Evolutionary conservation across 2,329 filamentous ascomycete species (phyloP), one percentile per base, ranked within the genome.

Genomic region (Aspergillus persii): DNA sequence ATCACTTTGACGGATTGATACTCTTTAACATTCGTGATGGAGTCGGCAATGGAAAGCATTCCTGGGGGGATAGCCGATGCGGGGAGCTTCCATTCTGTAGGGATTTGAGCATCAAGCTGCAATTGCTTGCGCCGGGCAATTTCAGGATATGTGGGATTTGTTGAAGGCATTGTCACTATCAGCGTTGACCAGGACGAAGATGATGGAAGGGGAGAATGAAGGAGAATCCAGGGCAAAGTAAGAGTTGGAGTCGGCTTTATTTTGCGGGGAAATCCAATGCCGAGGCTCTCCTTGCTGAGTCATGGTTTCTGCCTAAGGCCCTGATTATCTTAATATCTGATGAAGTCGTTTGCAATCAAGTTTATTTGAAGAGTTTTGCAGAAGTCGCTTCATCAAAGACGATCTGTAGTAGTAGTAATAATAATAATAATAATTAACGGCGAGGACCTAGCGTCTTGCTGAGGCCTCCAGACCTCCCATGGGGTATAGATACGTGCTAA

Each of bases 1-100:
- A 83, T 75, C 26, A 84, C 76, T 54, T 77, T 71, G 31, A 74
- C 65, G 33, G 67, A 59, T 39, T 69, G 67, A 50, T 76, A 76
- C n/a, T 60, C 56, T 39, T 69, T 65, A 0, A 69, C 65, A 15
- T 74, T 68, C 44, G 69, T 69, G 51, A 76, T 68, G 6, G 74
- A 77, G 18, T 77, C 72, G 30, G 71, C 68, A 1, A 68, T 61
- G 7, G 74, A 74, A 30, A 74, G 66, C 69, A 74, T 75, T 8
- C 70, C 73, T 12, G 61, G 56, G 1, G 75, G 73, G 36, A 77
- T 73, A 30, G 64, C 60, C 30, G 72, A 63, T 8, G 66, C 60
- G 4, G 73, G 66, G 7, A 79, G 66, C 30, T 68, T 68, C 77
- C 76, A 79, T 73, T 75, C 67, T 7, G 70, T 29, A 3, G 77